phyloP scores from a whole-genome alignment of 441 rosid species.

The Francoa sonchifolia region DNA sequence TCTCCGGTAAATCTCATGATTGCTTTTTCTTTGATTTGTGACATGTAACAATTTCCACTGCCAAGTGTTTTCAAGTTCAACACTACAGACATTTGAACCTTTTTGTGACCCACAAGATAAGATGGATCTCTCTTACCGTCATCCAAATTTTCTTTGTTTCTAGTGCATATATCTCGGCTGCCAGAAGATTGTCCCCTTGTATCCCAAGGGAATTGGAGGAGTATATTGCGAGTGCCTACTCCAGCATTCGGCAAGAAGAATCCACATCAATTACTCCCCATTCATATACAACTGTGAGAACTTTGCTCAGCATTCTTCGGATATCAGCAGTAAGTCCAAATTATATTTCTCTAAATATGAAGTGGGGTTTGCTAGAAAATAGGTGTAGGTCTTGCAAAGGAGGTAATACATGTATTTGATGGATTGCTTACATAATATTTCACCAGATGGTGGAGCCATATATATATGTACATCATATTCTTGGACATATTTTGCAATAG shows the following conservation, averaged over 20 bases:
- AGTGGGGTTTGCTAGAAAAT: background rate
- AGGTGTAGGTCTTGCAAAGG: too few relatives aligned
- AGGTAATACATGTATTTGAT: too few relatives aligned
- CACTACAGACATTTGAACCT: background rate
- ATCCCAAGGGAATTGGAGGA: constrained; percentile 88
- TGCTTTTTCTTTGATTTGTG: constrained; percentile 3
- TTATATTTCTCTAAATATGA: too few relatives aligned
- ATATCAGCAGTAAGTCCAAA: constrained; percentile 74
- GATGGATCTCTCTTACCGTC: constrained; percentile 4
- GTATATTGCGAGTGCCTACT: constrained; percentile 87
- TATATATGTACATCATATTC: background rate
- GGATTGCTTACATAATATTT: too few relatives aligned
- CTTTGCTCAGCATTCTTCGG: constrained; percentile 89
- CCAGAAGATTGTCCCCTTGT: constrained; percentile 74
- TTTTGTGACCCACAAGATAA: background rate
- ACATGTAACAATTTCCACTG: background rate
- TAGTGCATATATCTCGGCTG: constrained; percentile 94
- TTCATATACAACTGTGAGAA: constrained; percentile 92
- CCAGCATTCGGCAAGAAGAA: constrained; percentile 93
- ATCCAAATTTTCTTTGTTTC: constrained; percentile 12
- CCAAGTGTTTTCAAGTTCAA: too few relatives aligned
- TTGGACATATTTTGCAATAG: constrained; percentile 3
- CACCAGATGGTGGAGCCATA: background rate
- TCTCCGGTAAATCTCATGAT: constrained; percentile 48
- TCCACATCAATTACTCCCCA: constrained; percentile 82